Evolutionary conservation across 768 basidiomycete species (phyloP).

Genomic region (Mrakia frigida): DNA sequence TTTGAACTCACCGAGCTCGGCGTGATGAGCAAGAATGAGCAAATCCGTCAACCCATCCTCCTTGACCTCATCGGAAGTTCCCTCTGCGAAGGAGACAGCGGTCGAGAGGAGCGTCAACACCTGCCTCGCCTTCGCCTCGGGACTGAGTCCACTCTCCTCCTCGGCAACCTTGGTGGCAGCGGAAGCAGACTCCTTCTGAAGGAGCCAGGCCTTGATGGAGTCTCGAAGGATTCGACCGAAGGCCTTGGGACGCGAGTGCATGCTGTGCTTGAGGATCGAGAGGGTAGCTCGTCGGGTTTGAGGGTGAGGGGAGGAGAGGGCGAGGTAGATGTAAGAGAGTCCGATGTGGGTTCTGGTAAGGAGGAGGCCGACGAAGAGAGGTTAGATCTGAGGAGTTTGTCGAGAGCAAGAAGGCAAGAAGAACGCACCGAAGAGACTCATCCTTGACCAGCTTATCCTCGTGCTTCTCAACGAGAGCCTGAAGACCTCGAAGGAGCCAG

Average conservation of each 20-base stretch:
- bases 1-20: conserved; percentile 40
- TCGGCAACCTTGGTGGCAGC: conserved; percentile 38
- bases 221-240: conserved; percentile 57
- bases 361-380: neutral
- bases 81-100: conserved; percentile 48
- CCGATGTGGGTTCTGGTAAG: conserved; percentile 58
- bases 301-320: conserved; percentile 56
- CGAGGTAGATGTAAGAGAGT: conserved; percentile 62
- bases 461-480: conserved; percentile 49
- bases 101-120: conserved; percentile 56
- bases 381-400: neutral
- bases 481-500: conserved; percentile 69
- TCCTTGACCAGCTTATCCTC: conserved; percentile 52
- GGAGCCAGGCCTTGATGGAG: conserved; percentile 49
- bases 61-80: conserved; percentile 47
- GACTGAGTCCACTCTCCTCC: conserved; percentile 48
- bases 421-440: conserved; percentile 55
- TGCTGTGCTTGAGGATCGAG: conserved; percentile 47
- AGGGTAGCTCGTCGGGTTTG: conserved; percentile 54
- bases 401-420: conserved; percentile 11
- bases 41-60: conserved; percentile 50
- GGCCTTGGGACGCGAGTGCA: conserved; percentile 49
- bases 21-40: conserved; percentile 70
- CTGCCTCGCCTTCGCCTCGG: conserved; percentile 46
- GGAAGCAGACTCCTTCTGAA: conserved; percentile 16